Conservation (phyloP, 352 stramenopile species). For the Phytophthora pseudosyringae region DNA sequence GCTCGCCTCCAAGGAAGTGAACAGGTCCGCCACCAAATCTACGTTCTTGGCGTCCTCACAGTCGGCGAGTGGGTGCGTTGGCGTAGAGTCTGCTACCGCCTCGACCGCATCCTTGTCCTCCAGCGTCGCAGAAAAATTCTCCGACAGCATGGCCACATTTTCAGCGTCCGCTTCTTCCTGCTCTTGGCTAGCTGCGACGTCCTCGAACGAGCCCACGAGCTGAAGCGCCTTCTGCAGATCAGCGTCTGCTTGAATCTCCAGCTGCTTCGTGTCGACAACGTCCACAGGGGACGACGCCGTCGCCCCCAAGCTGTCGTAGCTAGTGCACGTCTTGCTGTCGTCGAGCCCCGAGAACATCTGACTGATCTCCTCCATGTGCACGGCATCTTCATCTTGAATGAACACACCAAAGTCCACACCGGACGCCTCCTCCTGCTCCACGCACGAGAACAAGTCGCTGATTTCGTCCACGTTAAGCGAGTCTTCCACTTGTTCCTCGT, state of each 20-base stretch:
- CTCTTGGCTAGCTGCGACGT: slow-evolving; percentile 10
- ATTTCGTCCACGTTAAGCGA: slow-evolving; percentile 58
- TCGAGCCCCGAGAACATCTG: slow-evolving; percentile 55
- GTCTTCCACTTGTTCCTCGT: slow-evolving; percentile 43
- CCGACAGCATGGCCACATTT: slow-evolving; percentile 40
- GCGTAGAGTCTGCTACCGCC: not conserved
- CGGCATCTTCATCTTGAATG: slow-evolving; percentile 54
- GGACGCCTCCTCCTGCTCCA: slow-evolving; percentile 49
- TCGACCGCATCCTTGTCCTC: slow-evolving; percentile 29
- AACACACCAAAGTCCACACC: slow-evolving; percentile 56
- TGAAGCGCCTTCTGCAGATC: slow-evolving; percentile 5
- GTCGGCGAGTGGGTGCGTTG: slow-evolving; percentile 12
- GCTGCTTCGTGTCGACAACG: slow-evolving; percentile 27
- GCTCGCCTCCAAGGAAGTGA: slow-evolving; percentile 41
- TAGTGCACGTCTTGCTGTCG: slow-evolving; percentile 22
- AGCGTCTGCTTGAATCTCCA: slow-evolving; percentile 15
- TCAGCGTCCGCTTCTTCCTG: slow-evolving; percentile 15
- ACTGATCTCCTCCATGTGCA: slow-evolving; percentile 67
- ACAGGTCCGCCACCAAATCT: slow-evolving; percentile 47
- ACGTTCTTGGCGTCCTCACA: slow-evolving; percentile 49
- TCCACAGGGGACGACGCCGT: slow-evolving; percentile 22
- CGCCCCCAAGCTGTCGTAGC: slow-evolving; percentile 10
- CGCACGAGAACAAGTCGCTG: slow-evolving; percentile 59
- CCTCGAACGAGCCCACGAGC: slow-evolving; percentile 7
- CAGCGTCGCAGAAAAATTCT: slow-evolving; percentile 36